These are phyloP conservation scores for Metarhizium brunneum DNA, from an alignment of 2,329 filamentous ascomycete species.

Conservation along the genomic window DNA sequence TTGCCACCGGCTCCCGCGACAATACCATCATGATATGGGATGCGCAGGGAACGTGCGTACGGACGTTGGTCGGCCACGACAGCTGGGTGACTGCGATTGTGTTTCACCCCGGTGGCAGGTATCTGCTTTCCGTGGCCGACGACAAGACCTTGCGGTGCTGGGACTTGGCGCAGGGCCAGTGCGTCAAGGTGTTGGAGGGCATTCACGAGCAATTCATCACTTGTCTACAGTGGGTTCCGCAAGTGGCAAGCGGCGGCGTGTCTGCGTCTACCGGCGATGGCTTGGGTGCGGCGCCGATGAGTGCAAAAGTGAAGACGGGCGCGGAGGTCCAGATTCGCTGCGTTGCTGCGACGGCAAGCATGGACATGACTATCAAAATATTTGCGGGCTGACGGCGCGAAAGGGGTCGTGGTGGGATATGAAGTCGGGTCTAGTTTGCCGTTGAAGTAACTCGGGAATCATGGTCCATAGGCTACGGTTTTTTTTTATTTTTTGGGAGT, in stretches of 20 bases:
- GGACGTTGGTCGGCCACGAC: constrained; percentile 78
- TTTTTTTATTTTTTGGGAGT: no score
- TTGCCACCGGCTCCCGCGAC: constrained; percentile 82
- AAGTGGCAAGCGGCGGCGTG: no score
- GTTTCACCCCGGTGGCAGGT: constrained; percentile 89
- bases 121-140: constrained; percentile 75
- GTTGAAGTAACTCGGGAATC: no score
- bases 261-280: no score
- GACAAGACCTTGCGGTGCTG: constrained; percentile 91
- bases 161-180: constrained; percentile 75
- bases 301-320: no score
- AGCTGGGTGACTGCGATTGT: constrained; percentile 84
- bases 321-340: no score
- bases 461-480: no score
- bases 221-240: constrained; percentile 53
- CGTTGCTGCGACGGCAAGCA: no score
- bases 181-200: constrained; percentile 70
- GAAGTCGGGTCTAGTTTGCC: no score
- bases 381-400: no score
- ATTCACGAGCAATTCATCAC: constrained; percentile 78
- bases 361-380: no score
- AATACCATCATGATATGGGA: constrained; percentile 90
- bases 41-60: constrained; percentile 71
- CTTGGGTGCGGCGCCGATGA: no score
- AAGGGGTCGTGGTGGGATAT: not conserved